These are phyloP conservation scores for Entomortierella chlamydospora DNA, from an alignment of 192 early-diverging fungal genomes.

Conservation along the genomic window DNA sequence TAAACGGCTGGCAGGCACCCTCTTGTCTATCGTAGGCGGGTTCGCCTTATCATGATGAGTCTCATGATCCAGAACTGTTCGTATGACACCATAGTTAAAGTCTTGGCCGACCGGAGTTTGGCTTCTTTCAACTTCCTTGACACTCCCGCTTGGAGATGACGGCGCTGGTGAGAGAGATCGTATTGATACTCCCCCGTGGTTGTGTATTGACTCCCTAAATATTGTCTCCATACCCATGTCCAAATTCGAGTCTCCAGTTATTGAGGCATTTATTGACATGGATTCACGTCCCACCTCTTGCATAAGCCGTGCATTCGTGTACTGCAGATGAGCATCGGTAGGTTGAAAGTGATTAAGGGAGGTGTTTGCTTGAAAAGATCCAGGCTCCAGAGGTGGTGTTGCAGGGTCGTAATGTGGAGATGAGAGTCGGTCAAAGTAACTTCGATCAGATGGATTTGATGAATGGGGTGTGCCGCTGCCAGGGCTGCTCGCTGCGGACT, in stretches of 20 bases:
- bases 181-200: slow-evolving; percentile 3
- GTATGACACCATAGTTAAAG: too few species aligned
- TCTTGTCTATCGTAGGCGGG: neutral
- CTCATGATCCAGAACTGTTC: too few species aligned
- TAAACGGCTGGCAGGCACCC: neutral
- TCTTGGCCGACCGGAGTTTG: neutral
- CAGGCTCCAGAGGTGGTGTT: slow-evolving; percentile 25
- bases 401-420: slow-evolving; percentile 8
- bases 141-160: slow-evolving; percentile 12
- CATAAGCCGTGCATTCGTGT: too few species aligned
- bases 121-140: neutral
- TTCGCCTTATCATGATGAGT: too few species aligned
- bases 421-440: slow-evolving; percentile 6
- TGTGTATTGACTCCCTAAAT: neutral
- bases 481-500: neutral
- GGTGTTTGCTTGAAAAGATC: neutral
- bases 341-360: neutral
- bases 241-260: neutral
- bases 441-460: neutral
- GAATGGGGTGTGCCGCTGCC: neutral
- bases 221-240: slow-evolving; percentile 6
- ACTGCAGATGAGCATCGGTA: too few species aligned
- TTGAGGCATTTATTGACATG: neutral
- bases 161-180: slow-evolving; percentile 25
- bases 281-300: too few species aligned